Percentiles rank a stretch among this genome's conserved stretches.
Conservation (phyloP, 331 rosid species). For the Arachis monticola region DNA sequence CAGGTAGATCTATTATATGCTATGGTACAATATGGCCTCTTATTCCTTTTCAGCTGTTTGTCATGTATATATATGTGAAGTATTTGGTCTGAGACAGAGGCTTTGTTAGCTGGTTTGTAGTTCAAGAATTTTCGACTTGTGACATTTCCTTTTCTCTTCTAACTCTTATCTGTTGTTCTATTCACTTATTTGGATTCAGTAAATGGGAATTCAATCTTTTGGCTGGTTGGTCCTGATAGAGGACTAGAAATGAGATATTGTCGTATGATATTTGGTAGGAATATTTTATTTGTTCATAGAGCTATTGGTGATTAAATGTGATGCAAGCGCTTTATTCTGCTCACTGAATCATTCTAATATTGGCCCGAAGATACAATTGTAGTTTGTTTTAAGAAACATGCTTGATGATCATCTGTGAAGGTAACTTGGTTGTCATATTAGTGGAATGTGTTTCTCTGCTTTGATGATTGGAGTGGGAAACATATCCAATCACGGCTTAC, state of each 20-base stretch:
- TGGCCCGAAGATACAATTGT: background rate
- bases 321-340: background rate
- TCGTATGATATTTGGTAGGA: slow-evolving; percentile 10
- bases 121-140: slow-evolving; percentile 33
- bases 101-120: slow-evolving; percentile 56
- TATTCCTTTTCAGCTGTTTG: slow-evolving; percentile 37
- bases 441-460: background rate
- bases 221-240: slow-evolving; percentile 34
- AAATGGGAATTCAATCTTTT: slow-evolving; percentile 35
- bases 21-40: slow-evolving; percentile 36
- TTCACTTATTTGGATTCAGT: slow-evolving; percentile 35
- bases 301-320: background rate
- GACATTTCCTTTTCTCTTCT: slow-evolving; percentile 34
- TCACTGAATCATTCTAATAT: background rate
- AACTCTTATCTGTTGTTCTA: slow-evolving; percentile 29
- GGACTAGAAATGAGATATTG: slow-evolving; percentile 4
- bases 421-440: background rate
- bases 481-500: background rate
- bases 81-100: slow-evolving; percentile 49
- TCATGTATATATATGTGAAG: slow-evolving; percentile 54
- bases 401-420: background rate
- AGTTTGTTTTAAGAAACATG: background rate
- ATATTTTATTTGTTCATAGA: background rate
- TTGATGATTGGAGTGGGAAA: background rate
- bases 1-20: slow-evolving; percentile 47